Base-by-base conservation (phyloP, 768 basidiomycete genomes). In the Amanita jacksonii region DNA sequence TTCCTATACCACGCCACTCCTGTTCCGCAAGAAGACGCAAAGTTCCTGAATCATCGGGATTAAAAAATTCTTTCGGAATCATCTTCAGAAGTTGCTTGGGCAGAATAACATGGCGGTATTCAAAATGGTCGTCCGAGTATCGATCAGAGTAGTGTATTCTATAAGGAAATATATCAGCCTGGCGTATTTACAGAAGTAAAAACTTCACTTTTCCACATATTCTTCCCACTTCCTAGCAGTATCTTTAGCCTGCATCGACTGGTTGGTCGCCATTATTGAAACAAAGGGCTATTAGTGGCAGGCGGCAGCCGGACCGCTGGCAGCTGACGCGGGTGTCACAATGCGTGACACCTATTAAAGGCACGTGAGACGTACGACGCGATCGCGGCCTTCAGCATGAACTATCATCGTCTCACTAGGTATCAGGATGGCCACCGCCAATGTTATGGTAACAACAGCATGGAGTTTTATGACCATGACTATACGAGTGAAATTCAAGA, bases 1-100 rank as follows among this genome's bases (percentile, higher is more conserved):
- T 94, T 7, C 94, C 94, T 45, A 99, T 90, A 0, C 87, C 86
- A 59, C 94, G 75, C 94, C 94, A 99, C 63, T 99, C 96, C 33
- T 73, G 64, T 58, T 99, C 94, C 3, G 76, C 61, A 45, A 98
- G 67, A 32, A 97, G 75, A 3, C 92, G 77, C 43, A 98, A 71
- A 3, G 82, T 77, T 4, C 88, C 87, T 32, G 77, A 72, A 10
- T 73, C 69, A 45, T 90, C 85, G 47, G 78, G 75, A 32, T 75
- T 79, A 59, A 90, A 92, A 56, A 79, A 81, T 22, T 80, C 72
- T 60, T 91, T 89, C 4, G 94, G 96, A 22, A 99, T 75, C 66
- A 93, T 72, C 67, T 94, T 92, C 63, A 97, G 73, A 52, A 98
- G 79, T 46, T 85, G 86, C 60, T 96, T 96, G 5, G 94, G 94